These are phyloP conservation scores for Nakazawaea peltata DNA, from an alignment of 805 yeast species.

Conservation along the genomic window DNA sequence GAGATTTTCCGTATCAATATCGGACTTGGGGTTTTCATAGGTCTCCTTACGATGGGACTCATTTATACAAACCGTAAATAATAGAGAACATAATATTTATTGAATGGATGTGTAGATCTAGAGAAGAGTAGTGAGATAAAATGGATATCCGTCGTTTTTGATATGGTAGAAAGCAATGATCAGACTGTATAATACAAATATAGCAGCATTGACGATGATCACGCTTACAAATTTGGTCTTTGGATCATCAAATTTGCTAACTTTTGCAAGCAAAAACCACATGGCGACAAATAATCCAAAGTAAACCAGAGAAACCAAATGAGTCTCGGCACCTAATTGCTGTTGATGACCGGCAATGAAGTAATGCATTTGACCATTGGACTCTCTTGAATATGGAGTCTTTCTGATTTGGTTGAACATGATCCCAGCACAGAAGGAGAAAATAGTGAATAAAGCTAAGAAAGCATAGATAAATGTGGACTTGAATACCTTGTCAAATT, in stretches of 20 bases:
- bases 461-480: slow-evolving; percentile 69
- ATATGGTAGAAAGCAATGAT: slow-evolving; percentile 57
- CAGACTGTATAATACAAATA: slow-evolving; percentile 55
- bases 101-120: not conserved
- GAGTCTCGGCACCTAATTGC: slow-evolving; percentile 87
- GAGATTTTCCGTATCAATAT: slow-evolving; percentile 35
- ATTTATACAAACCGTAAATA: slow-evolving; percentile 11
- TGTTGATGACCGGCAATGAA: slow-evolving; percentile 54
- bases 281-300: slow-evolving; percentile 57
- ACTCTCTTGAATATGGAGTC: slow-evolving; percentile 48
- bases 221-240: slow-evolving; percentile 43
- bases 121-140: slow-evolving; percentile 35
- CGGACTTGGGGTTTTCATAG: slow-evolving; percentile 23
- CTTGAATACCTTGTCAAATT: slow-evolving; percentile 31
- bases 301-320: slow-evolving; percentile 67
- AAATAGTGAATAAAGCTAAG: slow-evolving; percentile 48
- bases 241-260: slow-evolving; percentile 39
- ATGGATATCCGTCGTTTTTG: slow-evolving; percentile 78
- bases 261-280: slow-evolving; percentile 49
- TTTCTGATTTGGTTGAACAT: slow-evolving; percentile 88
- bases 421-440: slow-evolving; percentile 79
- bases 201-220: slow-evolving; percentile 29
- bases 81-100: not conserved
- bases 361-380: slow-evolving; percentile 29
- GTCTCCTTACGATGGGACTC: slow-evolving; percentile 15